Evolutionary conservation across 2,329 filamentous ascomycete genomes (phyloP).

Genomic region (Neoarthrinium moseri): DNA sequence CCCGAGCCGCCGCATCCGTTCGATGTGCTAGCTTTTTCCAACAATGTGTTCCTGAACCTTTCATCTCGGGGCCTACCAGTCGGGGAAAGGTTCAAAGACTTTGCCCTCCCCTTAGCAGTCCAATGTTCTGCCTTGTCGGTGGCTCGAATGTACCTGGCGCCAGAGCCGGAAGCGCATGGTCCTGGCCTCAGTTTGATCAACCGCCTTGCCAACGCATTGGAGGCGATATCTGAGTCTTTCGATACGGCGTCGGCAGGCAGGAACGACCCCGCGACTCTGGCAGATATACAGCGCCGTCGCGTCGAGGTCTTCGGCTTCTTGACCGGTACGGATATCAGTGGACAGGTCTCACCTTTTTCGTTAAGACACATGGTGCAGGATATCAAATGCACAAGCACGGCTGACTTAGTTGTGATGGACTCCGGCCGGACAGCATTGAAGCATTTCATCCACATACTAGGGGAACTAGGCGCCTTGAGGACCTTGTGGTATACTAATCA

Average conservation of each 20-base stretch:
- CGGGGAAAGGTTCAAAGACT: slow-evolving; percentile 24
- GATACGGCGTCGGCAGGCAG: not conserved
- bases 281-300: not conserved
- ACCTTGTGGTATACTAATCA: slow-evolving; percentile 23
- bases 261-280: not conserved
- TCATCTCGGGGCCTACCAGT: slow-evolving; percentile 20
- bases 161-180: not conserved
- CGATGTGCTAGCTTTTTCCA: slow-evolving; percentile 34
- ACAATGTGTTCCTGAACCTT: slow-evolving; percentile 37
- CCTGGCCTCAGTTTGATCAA: too few relatives aligned
- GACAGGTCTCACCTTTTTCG: slow-evolving; percentile 2
- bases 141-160: slow-evolving; percentile 16
- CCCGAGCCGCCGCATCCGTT: not conserved
- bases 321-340: slow-evolving; percentile 19
- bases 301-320: slow-evolving; percentile 20
- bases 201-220: not conserved
- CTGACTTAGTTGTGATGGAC: too few relatives aligned
- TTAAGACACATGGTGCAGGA: not conserved
- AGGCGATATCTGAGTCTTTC: not conserved
- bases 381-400: not conserved
- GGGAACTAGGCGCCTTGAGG: slow-evolving; percentile 24
- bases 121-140: slow-evolving; percentile 14
- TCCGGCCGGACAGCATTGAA: not conserved
- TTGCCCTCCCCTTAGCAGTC: slow-evolving; percentile 29
- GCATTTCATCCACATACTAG: slow-evolving; percentile 18